These are phyloP conservation scores for Ogataea methanolica DNA, from an alignment of 805 yeast species.

Conservation along the genomic window DNA sequence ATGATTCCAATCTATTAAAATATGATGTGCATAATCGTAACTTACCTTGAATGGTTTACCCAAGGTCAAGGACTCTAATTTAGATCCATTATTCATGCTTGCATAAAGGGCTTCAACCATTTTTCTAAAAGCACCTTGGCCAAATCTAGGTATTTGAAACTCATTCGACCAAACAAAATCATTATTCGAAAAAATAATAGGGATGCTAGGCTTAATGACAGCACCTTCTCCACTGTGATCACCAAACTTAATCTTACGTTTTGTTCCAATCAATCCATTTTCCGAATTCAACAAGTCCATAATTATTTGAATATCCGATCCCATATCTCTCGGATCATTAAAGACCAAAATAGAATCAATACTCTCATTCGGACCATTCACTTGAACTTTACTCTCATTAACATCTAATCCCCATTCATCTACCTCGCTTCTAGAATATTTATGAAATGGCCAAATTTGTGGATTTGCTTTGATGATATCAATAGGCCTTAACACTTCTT, in stretches of 20 bases:
- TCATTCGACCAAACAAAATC: conserved; percentile 89
- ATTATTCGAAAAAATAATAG: conserved; percentile 74
- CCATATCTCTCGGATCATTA: conserved; percentile 87
- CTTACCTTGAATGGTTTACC: conserved; percentile 83
- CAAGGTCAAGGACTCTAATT: conserved; percentile 51
- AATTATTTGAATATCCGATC: conserved; percentile 76
- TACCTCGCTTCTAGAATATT: conserved; percentile 42
- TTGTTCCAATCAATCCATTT: conserved; percentile 61
- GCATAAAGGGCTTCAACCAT: conserved; percentile 55
- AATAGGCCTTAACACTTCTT: conserved; percentile 65
- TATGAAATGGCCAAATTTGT: conserved; percentile 65
- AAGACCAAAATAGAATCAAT: conserved; percentile 79
- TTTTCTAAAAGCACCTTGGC: conserved; percentile 83
- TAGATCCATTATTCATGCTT: conserved; percentile 32
- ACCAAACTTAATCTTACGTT: conserved; percentile 26
- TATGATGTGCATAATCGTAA: conserved; percentile 78
- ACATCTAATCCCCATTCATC: conserved; percentile 37
- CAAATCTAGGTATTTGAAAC: conserved; percentile 72
- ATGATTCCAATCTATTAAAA: conserved; percentile 52
- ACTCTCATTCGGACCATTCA: conserved; percentile 30
- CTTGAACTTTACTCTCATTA: conserved; percentile 20
- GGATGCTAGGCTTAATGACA: conserved; percentile 48
- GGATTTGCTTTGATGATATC: conserved; percentile 62
- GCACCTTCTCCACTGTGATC: conserved; percentile 1
- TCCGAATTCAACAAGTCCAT: conserved; percentile 64